Conservation (phyloP, 225 moss, liverwort and hornwort genomes). For the Asterella californica region DNA sequence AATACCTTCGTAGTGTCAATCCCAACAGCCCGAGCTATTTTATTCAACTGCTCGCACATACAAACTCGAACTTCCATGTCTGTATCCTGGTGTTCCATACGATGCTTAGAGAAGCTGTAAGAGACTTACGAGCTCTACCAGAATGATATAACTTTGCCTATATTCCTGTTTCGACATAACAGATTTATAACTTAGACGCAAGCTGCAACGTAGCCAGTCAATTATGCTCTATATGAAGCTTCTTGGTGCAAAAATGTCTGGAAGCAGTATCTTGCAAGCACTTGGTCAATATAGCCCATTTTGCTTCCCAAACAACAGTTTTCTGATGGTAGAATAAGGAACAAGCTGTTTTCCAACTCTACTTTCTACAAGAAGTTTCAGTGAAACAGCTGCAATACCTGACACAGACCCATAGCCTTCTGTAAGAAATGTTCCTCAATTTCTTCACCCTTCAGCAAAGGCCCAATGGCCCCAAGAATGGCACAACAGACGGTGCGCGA, state of each 20-base stretch:
- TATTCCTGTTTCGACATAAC: too few species aligned
- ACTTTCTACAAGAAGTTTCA: too few species aligned
- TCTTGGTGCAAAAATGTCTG: not conserved
- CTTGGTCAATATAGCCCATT: not conserved
- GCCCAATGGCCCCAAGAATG: constrained; percentile 91
- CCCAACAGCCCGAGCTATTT: constrained; percentile 85
- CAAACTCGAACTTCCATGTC: constrained; percentile 87
- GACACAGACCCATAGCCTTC: constrained; percentile 89
- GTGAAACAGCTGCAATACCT: constrained; percentile 40
- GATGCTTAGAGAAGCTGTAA: constrained; percentile 11
- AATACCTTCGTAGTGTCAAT: constrained; percentile 69
- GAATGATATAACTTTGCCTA: not conserved
- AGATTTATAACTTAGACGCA: not conserved
- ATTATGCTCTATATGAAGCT: too few species aligned
- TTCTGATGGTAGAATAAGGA: not conserved
- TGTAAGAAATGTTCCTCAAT: constrained; percentile 68
- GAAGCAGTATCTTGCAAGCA: not conserved
- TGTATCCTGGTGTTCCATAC: constrained; percentile 62
- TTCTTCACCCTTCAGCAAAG: constrained; percentile 62
- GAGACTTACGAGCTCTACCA: not conserved
- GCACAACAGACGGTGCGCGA: constrained; percentile 73
- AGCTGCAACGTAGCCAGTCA: not conserved
- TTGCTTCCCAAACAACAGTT: not conserved
- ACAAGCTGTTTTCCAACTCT: not conserved
- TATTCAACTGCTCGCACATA: constrained; percentile 96